These are phyloP conservation scores for Trichoderma sp. DNA, from an alignment of 2,329 filamentous ascomycete genomes.

Conservation along the genomic window DNA sequence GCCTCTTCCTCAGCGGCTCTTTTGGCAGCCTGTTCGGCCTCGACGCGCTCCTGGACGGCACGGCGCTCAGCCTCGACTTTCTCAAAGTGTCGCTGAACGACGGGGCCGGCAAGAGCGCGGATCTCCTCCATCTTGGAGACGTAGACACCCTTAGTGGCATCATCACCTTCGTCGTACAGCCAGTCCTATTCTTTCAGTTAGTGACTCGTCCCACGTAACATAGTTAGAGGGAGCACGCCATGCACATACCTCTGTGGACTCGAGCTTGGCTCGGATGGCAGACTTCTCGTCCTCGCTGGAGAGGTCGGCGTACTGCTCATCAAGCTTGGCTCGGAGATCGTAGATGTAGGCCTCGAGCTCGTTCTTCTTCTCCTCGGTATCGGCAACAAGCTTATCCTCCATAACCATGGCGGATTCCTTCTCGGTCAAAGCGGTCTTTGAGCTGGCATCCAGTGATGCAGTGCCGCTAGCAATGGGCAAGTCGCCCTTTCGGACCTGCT, in stretches of 20 bases:
- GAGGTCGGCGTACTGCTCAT: slow-evolving; percentile 86
- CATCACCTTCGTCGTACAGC: slow-evolving; percentile 96
- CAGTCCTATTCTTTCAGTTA: slow-evolving; percentile 68
- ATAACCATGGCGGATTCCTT: slow-evolving; percentile 88
- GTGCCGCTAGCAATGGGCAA: slow-evolving; percentile 83
- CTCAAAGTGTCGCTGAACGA: slow-evolving; percentile 92
- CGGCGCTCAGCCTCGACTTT: slow-evolving; percentile 86
- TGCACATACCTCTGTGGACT: slow-evolving; percentile 75
- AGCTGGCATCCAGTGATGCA: slow-evolving; percentile 67
- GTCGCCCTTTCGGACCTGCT: slow-evolving; percentile 97
- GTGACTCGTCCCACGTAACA: slow-evolving; percentile 15
- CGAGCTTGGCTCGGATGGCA: slow-evolving; percentile 79
- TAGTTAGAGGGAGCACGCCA: background rate
- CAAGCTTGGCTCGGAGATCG: slow-evolving; percentile 91
- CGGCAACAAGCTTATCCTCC: slow-evolving; percentile 97
- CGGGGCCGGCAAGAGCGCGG: slow-evolving; percentile 81
- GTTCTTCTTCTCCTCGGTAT: slow-evolving; percentile 99
- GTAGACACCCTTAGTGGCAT: slow-evolving; percentile 91
- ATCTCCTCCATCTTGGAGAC: slow-evolving; percentile 95
- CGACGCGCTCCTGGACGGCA: slow-evolving; percentile 70
- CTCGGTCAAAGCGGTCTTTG: slow-evolving; percentile 70
- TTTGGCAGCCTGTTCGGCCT: slow-evolving; percentile 75
- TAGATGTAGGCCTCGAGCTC: slow-evolving; percentile 98
- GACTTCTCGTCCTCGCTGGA: slow-evolving; percentile 90
- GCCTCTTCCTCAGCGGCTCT: slow-evolving; percentile 59